Percentiles rank a stretch among this genome's conserved stretches.
Conservation (phyloP, 164 flowering plant species). For the Tetrastigma voinierianum region DNA sequence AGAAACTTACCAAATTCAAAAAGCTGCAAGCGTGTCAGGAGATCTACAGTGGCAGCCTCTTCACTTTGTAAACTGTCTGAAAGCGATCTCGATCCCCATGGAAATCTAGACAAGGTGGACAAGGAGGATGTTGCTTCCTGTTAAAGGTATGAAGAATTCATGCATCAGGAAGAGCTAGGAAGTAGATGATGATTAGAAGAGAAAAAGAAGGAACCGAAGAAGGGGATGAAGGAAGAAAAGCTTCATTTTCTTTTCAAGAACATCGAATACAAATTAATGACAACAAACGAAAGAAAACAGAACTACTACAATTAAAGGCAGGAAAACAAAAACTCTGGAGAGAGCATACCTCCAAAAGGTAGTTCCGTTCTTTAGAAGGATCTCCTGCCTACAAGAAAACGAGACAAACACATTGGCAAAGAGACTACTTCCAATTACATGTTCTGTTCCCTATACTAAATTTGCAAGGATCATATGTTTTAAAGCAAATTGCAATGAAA, state of each 20-base stretch:
- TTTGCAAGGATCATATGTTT: no score
- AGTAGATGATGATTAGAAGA: not conserved
- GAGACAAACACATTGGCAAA: not conserved
- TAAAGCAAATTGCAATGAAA: no score
- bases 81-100: slow-evolving; percentile 67
- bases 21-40: slow-evolving; percentile 47
- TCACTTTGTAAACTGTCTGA: slow-evolving; percentile 15
- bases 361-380: slow-evolving; percentile 52
- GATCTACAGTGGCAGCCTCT: slow-evolving; percentile 20
- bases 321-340: not conserved
- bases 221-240: not conserved
- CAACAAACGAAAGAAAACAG: not conserved
- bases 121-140: slow-evolving; percentile 65
- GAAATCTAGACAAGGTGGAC: slow-evolving; percentile 61
- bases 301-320: not conserved
- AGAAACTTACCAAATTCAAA: slow-evolving; percentile 64
- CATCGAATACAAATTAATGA: not conserved
- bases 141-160: slow-evolving; percentile 2
- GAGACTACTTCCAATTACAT: no score
- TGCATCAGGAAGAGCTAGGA: not conserved
- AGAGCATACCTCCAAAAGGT: slow-evolving; percentile 42
- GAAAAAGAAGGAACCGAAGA: not conserved
- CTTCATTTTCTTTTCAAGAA: not conserved
- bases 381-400: slow-evolving; percentile 50
- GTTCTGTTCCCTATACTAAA: no score